phyloP scores from a whole-genome alignment of 805 yeast genomes.

The Cyberlindnera euphorbiae region DNA sequence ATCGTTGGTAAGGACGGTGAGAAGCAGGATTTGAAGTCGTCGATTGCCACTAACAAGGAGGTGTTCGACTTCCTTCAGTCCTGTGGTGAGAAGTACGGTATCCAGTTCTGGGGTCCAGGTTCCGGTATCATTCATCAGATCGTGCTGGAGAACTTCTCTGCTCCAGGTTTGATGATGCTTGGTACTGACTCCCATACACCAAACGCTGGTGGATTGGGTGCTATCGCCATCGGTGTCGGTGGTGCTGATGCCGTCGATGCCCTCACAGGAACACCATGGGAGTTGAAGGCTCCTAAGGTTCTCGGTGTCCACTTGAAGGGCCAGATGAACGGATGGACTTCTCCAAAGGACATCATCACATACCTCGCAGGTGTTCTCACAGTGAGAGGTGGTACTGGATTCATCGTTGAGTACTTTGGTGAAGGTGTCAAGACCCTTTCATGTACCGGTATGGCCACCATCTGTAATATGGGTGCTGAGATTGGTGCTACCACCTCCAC shows the following conservation, averaged over 20 bases:
- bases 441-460: slow-evolving; percentile 99
- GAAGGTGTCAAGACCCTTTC: slow-evolving; percentile 85
- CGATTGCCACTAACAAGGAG: slow-evolving; percentile 84
- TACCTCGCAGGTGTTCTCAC: slow-evolving; percentile 88
- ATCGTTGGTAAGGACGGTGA: slow-evolving; percentile 97
- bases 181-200: slow-evolving; percentile 99
- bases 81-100: slow-evolving; percentile 92
- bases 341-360: slow-evolving; percentile 96
- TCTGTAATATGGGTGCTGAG: slow-evolving; percentile 99
- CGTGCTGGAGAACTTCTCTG: slow-evolving; percentile 92
- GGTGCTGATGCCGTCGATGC: slow-evolving; percentile 99
- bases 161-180: slow-evolving; percentile 94
- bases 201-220: slow-evolving; percentile 98
- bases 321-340: slow-evolving; percentile 83
- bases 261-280: slow-evolving; percentile 97
- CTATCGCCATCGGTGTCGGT: slow-evolving; percentile 98
- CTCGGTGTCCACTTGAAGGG: slow-evolving; percentile 95
- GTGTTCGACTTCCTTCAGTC: slow-evolving; percentile 92
- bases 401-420: slow-evolving; percentile 94
- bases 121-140: slow-evolving; percentile 98
- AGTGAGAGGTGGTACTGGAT: slow-evolving; percentile 98
- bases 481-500: slow-evolving; percentile 98
- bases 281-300: slow-evolving; percentile 92
- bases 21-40: slow-evolving; percentile 69
- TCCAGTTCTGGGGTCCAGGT: slow-evolving; percentile 99